Evolutionary conservation across 1,284 basidiomycete species (phyloP).

Genomic region (Xerocomus nothofagi): DNA sequence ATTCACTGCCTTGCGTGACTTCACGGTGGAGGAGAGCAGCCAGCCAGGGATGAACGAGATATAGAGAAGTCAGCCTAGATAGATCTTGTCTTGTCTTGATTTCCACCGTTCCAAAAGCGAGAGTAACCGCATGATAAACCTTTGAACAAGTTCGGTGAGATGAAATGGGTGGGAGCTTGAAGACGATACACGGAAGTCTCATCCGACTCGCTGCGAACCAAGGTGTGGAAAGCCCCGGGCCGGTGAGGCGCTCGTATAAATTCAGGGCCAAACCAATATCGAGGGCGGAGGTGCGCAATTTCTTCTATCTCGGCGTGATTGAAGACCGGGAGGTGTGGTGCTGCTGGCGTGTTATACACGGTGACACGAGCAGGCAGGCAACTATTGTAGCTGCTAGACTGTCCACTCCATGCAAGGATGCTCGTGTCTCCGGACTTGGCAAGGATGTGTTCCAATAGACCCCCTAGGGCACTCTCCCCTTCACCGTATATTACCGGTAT

Average conservation of each 20-base stretch:
- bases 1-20: too few species aligned
- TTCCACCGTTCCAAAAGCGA: not conserved
- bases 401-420: not conserved
- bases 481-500: not conserved
- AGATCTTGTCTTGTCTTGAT: not conserved
- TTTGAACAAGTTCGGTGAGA: not conserved
- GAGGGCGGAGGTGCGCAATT: not conserved
- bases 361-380: not conserved
- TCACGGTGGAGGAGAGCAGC: not conserved
- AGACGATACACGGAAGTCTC: not conserved
- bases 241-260: not conserved
- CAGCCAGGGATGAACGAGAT: constrained; percentile 1
- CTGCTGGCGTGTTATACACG: not conserved
- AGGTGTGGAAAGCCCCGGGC: not conserved
- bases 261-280: not conserved
- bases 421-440: not conserved
- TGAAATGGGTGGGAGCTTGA: not conserved
- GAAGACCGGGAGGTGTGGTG: not conserved
- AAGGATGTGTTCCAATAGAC: not conserved
- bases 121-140: not conserved
- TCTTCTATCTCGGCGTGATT: not conserved
- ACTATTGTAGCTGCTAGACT: not conserved
- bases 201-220: not conserved
- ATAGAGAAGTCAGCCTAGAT: not conserved
- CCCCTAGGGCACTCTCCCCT: not conserved